Evolutionary conservation across 768 basidiomycete genomes (phyloP), one percentile per base, ranked within the genome.

Genomic region (Stropharia rugosoannulata): DNA sequence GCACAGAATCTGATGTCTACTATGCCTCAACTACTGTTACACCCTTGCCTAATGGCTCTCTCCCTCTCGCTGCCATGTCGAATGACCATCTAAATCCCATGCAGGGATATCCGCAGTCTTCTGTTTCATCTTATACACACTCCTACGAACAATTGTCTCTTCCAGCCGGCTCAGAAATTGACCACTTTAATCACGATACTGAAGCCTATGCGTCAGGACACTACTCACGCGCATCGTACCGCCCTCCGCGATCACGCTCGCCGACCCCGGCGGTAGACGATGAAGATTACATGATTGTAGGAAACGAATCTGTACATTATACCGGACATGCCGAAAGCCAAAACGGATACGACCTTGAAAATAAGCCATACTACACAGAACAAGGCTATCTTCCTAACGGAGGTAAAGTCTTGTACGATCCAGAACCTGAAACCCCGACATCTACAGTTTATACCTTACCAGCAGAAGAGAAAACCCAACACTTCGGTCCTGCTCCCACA

Each of bases 401-500:
- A n/a, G 66, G 70, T 18, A 66, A 62, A 22, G 66, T 75, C 29
- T 55, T 76, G 15, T 77, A 74, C 47, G 75, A 79, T 50, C 75
- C 75, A 19, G 70, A 74, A 57, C 75, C 77, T 18, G 71, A 72
- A 39, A 78, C 77, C 36, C 75, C 75, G 5, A 71, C 71, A 42
- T 77, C 78, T 2, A 70, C 73, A 0, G 54, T 71, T 29, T 63
- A 65, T 46, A 69, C 68, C 29, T 68, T 76, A 19, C 74, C 80
- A 13, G 74, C 79, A 16, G 83, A 85, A 32, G 75, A 80, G 1
- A 84, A 84, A 61, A 91, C 88, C 10, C 83, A 82, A 43, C 93
- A 95, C 69, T 96, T 93, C 70, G 94, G 94, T 4, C 92, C 93
- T 13, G 90, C 91, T 1, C 94, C 94, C 6, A 71, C 81, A 25